Evolutionary conservation across 768 basidiomycete genomes (phyloP).

Genomic region (Vararia minispora): DNA sequence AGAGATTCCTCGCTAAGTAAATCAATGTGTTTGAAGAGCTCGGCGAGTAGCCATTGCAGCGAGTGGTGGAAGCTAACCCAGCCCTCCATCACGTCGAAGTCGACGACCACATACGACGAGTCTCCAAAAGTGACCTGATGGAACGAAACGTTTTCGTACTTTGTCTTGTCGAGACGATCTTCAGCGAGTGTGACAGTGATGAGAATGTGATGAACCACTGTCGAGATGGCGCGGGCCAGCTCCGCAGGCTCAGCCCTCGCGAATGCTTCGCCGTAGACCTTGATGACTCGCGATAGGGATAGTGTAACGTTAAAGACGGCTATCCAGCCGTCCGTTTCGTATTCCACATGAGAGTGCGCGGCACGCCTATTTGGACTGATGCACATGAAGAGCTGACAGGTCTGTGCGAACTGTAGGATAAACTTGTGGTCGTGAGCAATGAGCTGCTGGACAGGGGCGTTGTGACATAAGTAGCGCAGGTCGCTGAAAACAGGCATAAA

Average conservation of each 20-base stretch:
- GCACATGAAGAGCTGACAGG: conserved; percentile 87
- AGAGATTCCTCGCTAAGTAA: conserved; percentile 47
- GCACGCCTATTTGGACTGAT: conserved; percentile 87
- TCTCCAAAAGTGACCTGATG: conserved; percentile 61
- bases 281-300: conserved; percentile 79
- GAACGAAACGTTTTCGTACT: conserved; percentile 51
- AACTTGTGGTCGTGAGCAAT: conserved; percentile 60
- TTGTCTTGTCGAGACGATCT: conserved; percentile 53
- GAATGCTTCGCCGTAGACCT: conserved; percentile 82
- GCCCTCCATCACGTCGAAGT: conserved; percentile 70
- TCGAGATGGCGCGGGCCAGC: conserved; percentile 54
- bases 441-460: conserved; percentile 65
- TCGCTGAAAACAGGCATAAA: conserved; percentile 95
- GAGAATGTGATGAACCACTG: conserved; percentile 61
- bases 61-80: conserved; percentile 94
- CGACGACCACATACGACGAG: conserved; percentile 44
- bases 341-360: conserved; percentile 78
- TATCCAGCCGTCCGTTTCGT: conserved; percentile 95
- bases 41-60: conserved; percentile 82
- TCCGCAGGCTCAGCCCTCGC: conserved; percentile 43
- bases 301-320: conserved; percentile 93
- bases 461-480: conserved; percentile 76
- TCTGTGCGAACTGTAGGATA: conserved; percentile 60
- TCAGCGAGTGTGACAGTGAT: conserved; percentile 59
- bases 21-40: conserved; percentile 76